Evolutionary conservation across 495 filamentous ascomycete species (phyloP), one percentile per base, ranked within the genome.

Genomic region (Platismatia glauca): DNA sequence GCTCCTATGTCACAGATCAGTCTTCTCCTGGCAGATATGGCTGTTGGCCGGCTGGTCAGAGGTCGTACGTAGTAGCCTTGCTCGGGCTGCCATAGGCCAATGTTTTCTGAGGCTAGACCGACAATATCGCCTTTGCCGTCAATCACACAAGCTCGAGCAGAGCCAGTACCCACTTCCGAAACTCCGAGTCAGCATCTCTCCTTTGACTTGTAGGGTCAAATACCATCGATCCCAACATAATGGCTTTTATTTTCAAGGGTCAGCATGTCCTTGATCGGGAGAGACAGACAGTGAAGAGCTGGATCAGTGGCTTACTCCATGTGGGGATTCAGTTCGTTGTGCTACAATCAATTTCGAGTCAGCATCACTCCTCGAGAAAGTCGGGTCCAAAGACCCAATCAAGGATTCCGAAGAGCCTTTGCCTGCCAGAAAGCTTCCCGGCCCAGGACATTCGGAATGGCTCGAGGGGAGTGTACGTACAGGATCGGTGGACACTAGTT

Each of bases 161-260:
- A 96, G 55, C 94, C 93, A 9, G 94, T 98, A 53, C 94, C 94
- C 59, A 97, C 94, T 72, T 98, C 94, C 61, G 97, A 89, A 50
- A 93, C 8, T 33, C 29, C 6, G 29, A 20, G 50, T 53, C 50
- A 53, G 50, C 50, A 53, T 33, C 1, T 9, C 93, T 43, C 15
- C 38, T 0, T 38, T 20, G 44, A 60, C 5, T 29, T 58, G 46
- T 11, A 22, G 13, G n/a, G 6, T 33, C 8, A 60, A 53, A 7
- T 53, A 53, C 50, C 50, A 33, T 53, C 50, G 15, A 53, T 53
- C 15, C 50, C 50, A 53, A 53, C 29, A 20, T 53, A 53, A 33
- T 53, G 50, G 27, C 50, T 53, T 6, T 20, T 20, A 5, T 20
- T 53, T 31, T 8, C 50, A 33, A 24, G 50, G 44, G 48, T 53